Percentiles rank a stretch among this genome's conserved stretches.
phyloP scores from a whole-genome alignment of 2,329 filamentous ascomycete species.

The Calcarisporium arbuscula region DNA sequence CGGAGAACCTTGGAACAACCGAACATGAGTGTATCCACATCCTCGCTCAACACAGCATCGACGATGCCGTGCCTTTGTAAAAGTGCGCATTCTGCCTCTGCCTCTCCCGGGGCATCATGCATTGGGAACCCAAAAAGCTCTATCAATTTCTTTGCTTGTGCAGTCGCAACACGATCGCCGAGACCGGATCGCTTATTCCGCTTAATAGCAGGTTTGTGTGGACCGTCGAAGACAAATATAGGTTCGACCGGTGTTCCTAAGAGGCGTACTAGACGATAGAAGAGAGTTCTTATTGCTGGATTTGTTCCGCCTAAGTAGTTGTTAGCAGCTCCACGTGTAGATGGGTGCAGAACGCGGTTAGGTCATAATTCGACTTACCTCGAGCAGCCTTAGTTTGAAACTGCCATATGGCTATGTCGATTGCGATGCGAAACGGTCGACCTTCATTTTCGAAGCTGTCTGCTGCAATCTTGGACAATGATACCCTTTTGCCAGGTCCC shows the following conservation, averaged over 20 bases:
- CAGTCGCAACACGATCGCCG: constrained; percentile 60
- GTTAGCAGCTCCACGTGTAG: not conserved
- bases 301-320: constrained; percentile 67
- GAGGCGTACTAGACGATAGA: constrained; percentile 80
- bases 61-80: constrained; percentile 77
- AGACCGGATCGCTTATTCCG: constrained; percentile 69
- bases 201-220: constrained; percentile 80
- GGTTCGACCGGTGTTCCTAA: constrained; percentile 74
- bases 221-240: constrained; percentile 86
- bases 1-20: constrained; percentile 73
- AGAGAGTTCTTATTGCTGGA: constrained; percentile 83
- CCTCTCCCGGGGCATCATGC: constrained; percentile 88
- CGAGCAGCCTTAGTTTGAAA: constrained; percentile 84
- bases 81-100: constrained; percentile 90
- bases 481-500: constrained; percentile 69
- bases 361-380: constrained; percentile 36
- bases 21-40: constrained; percentile 98
- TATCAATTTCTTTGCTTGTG: constrained; percentile 77
- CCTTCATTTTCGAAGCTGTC: constrained; percentile 65
- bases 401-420: constrained; percentile 96
- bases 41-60: constrained; percentile 90
- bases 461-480: constrained; percentile 75
- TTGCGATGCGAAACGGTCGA: constrained; percentile 75
- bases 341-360: not conserved
- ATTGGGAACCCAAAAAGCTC: constrained; percentile 76